A percentile compares a stretch with the other conserved stretches of the same genome.
Conservation (phyloP, 148 eudicot species). For the Chenopodium quinoa region DNA sequence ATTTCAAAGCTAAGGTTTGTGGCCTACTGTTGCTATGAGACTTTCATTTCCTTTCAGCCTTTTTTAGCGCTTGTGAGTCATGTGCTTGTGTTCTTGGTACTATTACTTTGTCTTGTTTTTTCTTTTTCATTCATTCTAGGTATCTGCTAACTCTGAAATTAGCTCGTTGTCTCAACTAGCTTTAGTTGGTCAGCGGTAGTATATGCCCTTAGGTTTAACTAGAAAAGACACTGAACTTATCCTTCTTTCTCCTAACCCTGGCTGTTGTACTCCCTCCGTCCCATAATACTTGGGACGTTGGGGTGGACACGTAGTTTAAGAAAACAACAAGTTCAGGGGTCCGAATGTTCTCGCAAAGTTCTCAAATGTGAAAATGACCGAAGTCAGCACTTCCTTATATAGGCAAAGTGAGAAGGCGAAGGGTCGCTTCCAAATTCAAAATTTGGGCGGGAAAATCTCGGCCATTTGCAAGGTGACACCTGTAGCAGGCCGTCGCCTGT, state of each 20-base stretch:
- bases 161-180: background rate
- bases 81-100: background rate
- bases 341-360: too few species aligned
- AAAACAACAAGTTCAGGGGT: too few species aligned
- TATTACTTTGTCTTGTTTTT: background rate
- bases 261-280: background rate
- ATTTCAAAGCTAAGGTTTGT: conserved; percentile 90
- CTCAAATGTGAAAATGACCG: too few species aligned
- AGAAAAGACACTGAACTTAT: background rate
- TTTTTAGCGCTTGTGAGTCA: background rate
- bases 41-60: background rate
- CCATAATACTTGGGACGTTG: too few species aligned
- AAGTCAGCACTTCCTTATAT: too few species aligned
- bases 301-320: too few species aligned
- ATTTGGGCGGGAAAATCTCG: too few species aligned
- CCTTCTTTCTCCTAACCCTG: background rate
- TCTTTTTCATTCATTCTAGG: background rate
- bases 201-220: too few species aligned
- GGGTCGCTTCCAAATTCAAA: too few species aligned
- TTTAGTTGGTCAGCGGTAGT: background rate
- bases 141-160: background rate
- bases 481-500: too few species aligned
- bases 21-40: conserved; percentile 7
- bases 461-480: too few species aligned
- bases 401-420: too few species aligned